Evolutionary conservation across 1,284 basidiomycete species (phyloP), one percentile per base, ranked within the genome.

Genomic region (Anthracocystis panici-leucophaei): DNA sequence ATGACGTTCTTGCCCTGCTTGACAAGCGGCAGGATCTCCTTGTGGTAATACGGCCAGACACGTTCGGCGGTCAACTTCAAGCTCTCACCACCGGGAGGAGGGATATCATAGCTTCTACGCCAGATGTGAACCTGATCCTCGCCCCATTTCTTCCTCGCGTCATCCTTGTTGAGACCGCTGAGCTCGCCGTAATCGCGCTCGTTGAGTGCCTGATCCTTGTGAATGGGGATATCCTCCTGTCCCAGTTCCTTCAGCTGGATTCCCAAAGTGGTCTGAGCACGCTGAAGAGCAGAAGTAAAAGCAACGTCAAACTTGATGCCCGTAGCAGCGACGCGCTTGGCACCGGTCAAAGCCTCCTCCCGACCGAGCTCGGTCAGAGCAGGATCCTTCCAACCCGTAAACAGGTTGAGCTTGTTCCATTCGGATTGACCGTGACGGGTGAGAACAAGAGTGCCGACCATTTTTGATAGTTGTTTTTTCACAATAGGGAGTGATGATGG

Each of bases 121-220:
- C 84, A 85, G 58, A 86, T 86, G 82, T 86, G 86, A 29, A 87
- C 86, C 77, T 87, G 86, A 35, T 87, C 86, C 62, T 87, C 86
- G 44, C 86, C 87, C 69, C 79, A 87, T 80, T 87, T 87, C 71
- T 85, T 82, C 46, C 86, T 77, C 29, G 86, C 86, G 42, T 85
- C 84, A 63, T 86, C 86, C 82, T 87, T 87, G 85, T 87, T 87
- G 53, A 87, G 79, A 31, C 86, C 86, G 33, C 84, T 84, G 23
- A 87, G 75, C 62, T 86, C 86, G 48, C 86, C 86, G 61, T 87
- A 87, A 78, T 86, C 85, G 18, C 86, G 82, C 82, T 87, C 86
- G 81, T 87, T 87, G 54, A 87, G 77, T 3, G 86, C 86, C 78
- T 87, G 84, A 70, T 86, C 83, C 79, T 85, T 85, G 72, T 75